phyloP scores from a whole-genome alignment of 257 asterid genomes.

The Jacaranda copaia region DNA sequence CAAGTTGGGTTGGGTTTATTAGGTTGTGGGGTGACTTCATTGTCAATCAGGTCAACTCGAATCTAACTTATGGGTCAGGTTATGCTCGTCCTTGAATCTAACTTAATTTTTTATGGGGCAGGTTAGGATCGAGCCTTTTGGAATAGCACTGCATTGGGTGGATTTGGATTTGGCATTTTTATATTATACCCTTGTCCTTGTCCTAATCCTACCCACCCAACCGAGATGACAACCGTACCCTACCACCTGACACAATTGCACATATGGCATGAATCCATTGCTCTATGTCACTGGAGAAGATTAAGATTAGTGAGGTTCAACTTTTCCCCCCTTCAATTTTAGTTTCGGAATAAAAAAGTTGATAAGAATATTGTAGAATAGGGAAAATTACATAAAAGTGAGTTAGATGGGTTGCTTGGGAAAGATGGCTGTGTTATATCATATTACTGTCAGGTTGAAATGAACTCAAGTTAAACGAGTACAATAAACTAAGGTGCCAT shows the following conservation, averaged over 20 bases:
- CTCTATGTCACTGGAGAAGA: slow-evolving; percentile 19
- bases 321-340: background rate
- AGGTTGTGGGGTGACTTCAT: too few species aligned
- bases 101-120: too few species aligned
- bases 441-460: background rate
- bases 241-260: background rate
- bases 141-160: too few species aligned
- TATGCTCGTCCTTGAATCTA: too few species aligned
- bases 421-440: slow-evolving; percentile 7
- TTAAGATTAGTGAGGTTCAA: too few species aligned
- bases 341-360: background rate
- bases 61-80: too few species aligned
- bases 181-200: too few species aligned
- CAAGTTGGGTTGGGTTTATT: too few species aligned
- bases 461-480: background rate
- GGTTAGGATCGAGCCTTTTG: too few species aligned
- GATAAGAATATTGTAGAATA: background rate
- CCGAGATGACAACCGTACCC: background rate
- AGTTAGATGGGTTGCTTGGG: background rate
- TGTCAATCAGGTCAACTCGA: too few species aligned
- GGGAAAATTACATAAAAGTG: background rate
- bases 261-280: background rate
- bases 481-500: background rate
- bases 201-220: too few species aligned
- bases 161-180: too few species aligned